Evolutionary conservation across 495 filamentous ascomycete species (phyloP).

Genomic region (Letharia columbiana): DNA sequence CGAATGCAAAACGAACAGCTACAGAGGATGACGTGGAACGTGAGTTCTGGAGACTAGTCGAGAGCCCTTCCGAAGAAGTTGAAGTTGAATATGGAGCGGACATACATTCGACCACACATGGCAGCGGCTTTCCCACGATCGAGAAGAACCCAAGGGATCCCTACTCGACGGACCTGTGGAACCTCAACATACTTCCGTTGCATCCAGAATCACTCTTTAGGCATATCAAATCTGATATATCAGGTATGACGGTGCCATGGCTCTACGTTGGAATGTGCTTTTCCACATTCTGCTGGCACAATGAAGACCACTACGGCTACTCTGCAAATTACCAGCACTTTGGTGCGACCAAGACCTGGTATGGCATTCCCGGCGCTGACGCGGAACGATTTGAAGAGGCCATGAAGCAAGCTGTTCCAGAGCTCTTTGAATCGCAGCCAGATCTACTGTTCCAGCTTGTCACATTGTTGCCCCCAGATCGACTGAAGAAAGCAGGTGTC

Average conservation of each 20-base stretch:
- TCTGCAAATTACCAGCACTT: constrained; percentile 99
- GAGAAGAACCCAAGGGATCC: constrained; percentile 81
- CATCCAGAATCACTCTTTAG: constrained; percentile 88
- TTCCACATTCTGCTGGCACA: constrained; percentile 99
- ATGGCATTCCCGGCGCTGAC: constrained; percentile 90
- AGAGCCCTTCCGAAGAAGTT: constrained; percentile 86
- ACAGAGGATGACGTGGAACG: constrained; percentile 94
- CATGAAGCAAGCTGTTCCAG: constrained; percentile 90
- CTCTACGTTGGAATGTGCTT: constrained; percentile 99
- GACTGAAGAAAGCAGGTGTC: constrained; percentile 90
- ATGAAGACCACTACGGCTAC: constrained; percentile 96
- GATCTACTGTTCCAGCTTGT: constrained; percentile 96
- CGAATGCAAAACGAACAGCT: constrained; percentile 68
- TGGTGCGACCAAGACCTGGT: constrained; percentile 98
- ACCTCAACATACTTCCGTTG: constrained; percentile 86
- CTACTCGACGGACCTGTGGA: constrained; percentile 89
- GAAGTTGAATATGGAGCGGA: constrained; percentile 98
- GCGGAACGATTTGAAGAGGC: constrained; percentile 90
- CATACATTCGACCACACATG: constrained; percentile 96
- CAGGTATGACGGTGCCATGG: constrained; percentile 99
- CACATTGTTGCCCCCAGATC: constrained; percentile 85
- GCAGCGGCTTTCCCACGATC: constrained; percentile 93
- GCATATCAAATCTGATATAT: constrained; percentile 96
- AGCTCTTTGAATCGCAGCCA: constrained; percentile 93
- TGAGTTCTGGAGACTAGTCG: constrained; percentile 94